Percentiles rank a stretch among this genome's conserved stretches.
Conservation (phyloP, 306 rosid species). For the Cucumis cinereus region DNA sequence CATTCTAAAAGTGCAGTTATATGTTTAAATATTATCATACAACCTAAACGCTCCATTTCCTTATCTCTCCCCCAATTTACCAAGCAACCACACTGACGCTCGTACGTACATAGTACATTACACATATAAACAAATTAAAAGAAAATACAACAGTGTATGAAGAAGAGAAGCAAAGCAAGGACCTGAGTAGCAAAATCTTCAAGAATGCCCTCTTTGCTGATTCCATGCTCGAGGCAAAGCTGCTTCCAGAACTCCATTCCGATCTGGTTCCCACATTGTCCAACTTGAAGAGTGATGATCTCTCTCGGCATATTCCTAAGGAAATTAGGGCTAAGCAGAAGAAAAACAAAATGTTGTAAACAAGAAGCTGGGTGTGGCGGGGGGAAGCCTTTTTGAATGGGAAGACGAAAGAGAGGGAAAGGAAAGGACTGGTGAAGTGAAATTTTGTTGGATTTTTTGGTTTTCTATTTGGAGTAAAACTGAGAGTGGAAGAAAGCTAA, state of each 20-base stretch:
- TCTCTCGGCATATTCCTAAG: conserved; percentile 68
- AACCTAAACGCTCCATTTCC: neutral
- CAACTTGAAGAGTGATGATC: conserved; percentile 91
- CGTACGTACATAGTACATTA: neutral
- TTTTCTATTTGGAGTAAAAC: neutral
- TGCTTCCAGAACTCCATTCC: conserved; percentile 99
- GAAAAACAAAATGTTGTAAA: neutral
- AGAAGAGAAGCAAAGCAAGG: neutral
- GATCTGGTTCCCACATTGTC: conserved; percentile 99
- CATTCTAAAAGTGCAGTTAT: neutral
- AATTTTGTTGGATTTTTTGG: neutral
- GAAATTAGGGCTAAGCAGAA: conserved; percentile 39
- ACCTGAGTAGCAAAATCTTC: conserved; percentile 99
- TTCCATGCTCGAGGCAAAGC: conserved; percentile 96
- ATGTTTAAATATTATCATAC: neutral
- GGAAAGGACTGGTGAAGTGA: neutral
- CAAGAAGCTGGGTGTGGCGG: conserved; percentile 8
- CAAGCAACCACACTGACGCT: neutral
- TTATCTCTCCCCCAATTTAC: neutral
- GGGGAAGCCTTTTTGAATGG: conserved; percentile 21
- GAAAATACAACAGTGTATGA: neutral
- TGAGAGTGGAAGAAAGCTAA: neutral
- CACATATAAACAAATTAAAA: neutral
- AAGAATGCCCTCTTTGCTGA: conserved; percentile 95
- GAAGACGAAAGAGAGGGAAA: neutral